Percentiles rank a stretch among this genome's conserved stretches.
phyloP scores from a whole-genome alignment of 1,139 yeast genomes.

The Kodamaea derodonti region DNA sequence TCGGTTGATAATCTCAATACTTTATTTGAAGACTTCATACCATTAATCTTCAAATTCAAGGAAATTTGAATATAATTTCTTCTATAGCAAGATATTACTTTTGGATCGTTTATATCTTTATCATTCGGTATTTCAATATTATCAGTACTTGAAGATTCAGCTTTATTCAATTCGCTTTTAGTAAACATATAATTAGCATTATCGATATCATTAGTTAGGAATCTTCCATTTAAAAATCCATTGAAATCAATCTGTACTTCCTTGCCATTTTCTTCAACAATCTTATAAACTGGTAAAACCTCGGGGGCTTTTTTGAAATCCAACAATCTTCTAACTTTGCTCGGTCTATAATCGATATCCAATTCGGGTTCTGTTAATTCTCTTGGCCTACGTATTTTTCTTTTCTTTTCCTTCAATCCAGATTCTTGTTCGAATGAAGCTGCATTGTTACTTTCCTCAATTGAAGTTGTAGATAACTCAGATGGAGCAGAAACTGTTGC shows the following conservation, averaged over 20 bases:
- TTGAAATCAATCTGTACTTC: slow-evolving; percentile 22
- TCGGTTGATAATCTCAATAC: slow-evolving; percentile 31
- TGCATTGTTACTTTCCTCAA: neutral
- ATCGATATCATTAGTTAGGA: slow-evolving; percentile 42
- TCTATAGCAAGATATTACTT: slow-evolving; percentile 44
- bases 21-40: slow-evolving; percentile 24
- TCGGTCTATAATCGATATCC: slow-evolving; percentile 25
- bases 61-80: slow-evolving; percentile 42
- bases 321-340: slow-evolving; percentile 26
- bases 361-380: slow-evolving; percentile 10
- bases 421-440: neutral
- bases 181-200: slow-evolving; percentile 34
- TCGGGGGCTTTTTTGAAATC: slow-evolving; percentile 26
- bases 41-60: slow-evolving; percentile 32
- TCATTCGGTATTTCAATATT: neutral
- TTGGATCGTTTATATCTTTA: slow-evolving; percentile 23
- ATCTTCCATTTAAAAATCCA: slow-evolving; percentile 42
- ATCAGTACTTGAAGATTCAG: slow-evolving; percentile 1
- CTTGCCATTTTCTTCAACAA: slow-evolving; percentile 29
- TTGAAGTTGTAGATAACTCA: neutral
- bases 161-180: slow-evolving; percentile 13
- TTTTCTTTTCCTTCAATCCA: slow-evolving; percentile 9
- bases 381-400: slow-evolving; percentile 2
- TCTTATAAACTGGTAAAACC: slow-evolving; percentile 19
- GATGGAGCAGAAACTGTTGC: neutral